A percentile compares a stretch with the other conserved stretches of the same genome.
phyloP scores from a whole-genome alignment of 805 yeast species.

The Myxozyma mucilagina region DNA sequence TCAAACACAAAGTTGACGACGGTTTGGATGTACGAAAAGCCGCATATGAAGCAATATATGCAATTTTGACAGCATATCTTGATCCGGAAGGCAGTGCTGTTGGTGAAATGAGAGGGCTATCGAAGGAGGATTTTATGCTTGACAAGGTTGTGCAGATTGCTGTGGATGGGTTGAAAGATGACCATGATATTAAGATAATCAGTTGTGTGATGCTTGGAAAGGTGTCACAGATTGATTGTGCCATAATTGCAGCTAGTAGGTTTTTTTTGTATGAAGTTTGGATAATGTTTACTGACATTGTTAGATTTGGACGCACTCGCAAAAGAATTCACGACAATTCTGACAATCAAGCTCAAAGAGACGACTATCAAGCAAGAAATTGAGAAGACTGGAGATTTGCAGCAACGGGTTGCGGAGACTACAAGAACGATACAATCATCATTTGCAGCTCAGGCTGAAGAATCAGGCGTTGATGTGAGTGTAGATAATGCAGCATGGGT shows the following conservation, averaged over 20 bases:
- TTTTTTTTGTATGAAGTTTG: background rate
- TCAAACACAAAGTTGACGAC: conserved; percentile 77
- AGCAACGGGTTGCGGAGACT: conserved; percentile 28
- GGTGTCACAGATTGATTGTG: conserved; percentile 42
- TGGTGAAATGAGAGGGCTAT: background rate
- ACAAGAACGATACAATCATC: conserved; percentile 19
- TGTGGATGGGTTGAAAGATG: conserved; percentile 59
- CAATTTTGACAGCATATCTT: conserved; percentile 41
- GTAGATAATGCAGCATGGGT: conserved; percentile 7
- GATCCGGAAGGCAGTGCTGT: background rate
- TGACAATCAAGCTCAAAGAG: conserved; percentile 54
- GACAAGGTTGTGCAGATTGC: conserved; percentile 43
- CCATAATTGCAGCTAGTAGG: conserved; percentile 26
- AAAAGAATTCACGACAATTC: conserved; percentile 45
- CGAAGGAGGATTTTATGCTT: conserved; percentile 1
- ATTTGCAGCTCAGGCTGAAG: background rate
- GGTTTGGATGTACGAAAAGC: conserved; percentile 73
- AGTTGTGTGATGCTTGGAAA: conserved; percentile 50
- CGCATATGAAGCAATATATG: conserved; percentile 66
- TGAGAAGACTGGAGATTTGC: conserved; percentile 54
- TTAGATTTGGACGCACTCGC: conserved; percentile 36
- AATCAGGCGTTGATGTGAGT: background rate
- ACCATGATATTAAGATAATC: conserved; percentile 58
- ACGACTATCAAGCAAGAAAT: conserved; percentile 68
- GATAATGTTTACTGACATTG: conserved; percentile 13